Base-by-base conservation (phyloP, 1,139 yeast species). In the Candida neerlandica region DNA sequence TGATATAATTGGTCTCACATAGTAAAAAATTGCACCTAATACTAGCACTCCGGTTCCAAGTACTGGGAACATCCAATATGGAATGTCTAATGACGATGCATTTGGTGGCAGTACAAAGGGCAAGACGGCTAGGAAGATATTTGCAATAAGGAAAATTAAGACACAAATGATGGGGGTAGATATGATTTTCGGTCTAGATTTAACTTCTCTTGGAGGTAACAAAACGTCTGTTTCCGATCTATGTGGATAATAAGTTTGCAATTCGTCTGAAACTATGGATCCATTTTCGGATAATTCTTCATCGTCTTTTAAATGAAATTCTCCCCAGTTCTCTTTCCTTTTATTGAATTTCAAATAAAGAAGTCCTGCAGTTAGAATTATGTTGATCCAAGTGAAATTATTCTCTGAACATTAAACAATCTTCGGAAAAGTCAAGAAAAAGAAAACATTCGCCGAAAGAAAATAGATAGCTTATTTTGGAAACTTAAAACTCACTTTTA, bases 1-100 rank as follows among this genome's bases (percentile, higher is more conserved):
- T n/a, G 41, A 37, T 15, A 48, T 27, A 47, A 51, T 50, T 26
- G 58, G 52, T 34, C 64, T 51, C 1, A 52, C 18, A 46, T 53
- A 62, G 54, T 57, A 68, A 59, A 62, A 83, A 0, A 70, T 57
- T 0, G 66, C 80, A 1, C 87, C 87, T n/a, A 70, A 42, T 0
- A 69, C 48, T 23, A 82, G 60, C 6, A 80, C 78, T 2, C 74
- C 65, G 2, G 81, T 66, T 0, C 86, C 84, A 2, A 82, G 77
- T 5, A 74, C 67, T 0, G 87, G 86, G 59, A 82, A 81, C 30
- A 81, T 74, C 74, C 80, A 83, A 57, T 78, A 83, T 0, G 87
- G 86, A 45, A 66, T 70, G 50, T 54, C 63, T 53, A 64, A 65
- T n/a, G 52, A 49, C 15, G 54, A 46, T n/a, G 52, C 55, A 38